These are phyloP conservation scores for Pythium vanterpoolii DNA, from an alignment of 352 stramenopile genomes.

Conservation along the genomic window DNA sequence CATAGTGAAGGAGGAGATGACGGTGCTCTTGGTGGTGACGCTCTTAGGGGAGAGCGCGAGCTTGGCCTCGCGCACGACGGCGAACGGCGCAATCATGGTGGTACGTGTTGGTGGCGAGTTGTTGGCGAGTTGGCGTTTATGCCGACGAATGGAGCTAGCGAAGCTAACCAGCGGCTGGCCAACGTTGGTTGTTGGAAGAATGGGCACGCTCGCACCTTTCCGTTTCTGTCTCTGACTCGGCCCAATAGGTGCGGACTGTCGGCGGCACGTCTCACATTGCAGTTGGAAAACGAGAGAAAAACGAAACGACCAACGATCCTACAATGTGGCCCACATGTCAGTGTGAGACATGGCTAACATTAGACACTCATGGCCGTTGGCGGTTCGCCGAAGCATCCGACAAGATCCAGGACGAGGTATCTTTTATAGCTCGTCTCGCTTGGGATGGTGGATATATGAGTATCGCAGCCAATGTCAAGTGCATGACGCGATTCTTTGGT, in stretches of 20 bases:
- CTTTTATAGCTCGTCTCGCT: background rate
- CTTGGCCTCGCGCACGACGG: slow-evolving; percentile 10
- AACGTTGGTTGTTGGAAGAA: background rate
- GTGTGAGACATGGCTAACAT: slow-evolving; percentile 28
- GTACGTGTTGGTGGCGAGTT: background rate
- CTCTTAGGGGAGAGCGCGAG: slow-evolving; percentile 1
- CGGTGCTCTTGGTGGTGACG: background rate
- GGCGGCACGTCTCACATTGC: slow-evolving; percentile 17
- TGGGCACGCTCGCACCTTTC: background rate
- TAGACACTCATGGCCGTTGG: no score
- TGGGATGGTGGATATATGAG: background rate
- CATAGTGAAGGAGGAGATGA: background rate
- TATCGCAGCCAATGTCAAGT: background rate
- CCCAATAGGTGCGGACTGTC: background rate
- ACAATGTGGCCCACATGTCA: background rate
- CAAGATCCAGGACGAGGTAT: background rate
- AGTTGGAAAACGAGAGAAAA: background rate
- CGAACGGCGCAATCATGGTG: slow-evolving; percentile 11
- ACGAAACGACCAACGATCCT: background rate
- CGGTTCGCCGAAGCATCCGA: background rate
- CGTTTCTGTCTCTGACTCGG: slow-evolving; percentile 7
- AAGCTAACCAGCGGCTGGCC: no score
- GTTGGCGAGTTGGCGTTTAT: background rate
- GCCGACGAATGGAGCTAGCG: no score
- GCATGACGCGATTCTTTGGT: background rate